A percentile compares a stretch with the other conserved stretches of the same genome.
Evolutionary conservation across 176 grass and related monocot genomes (phyloP).

Genomic region (Stipa capillata): DNA sequence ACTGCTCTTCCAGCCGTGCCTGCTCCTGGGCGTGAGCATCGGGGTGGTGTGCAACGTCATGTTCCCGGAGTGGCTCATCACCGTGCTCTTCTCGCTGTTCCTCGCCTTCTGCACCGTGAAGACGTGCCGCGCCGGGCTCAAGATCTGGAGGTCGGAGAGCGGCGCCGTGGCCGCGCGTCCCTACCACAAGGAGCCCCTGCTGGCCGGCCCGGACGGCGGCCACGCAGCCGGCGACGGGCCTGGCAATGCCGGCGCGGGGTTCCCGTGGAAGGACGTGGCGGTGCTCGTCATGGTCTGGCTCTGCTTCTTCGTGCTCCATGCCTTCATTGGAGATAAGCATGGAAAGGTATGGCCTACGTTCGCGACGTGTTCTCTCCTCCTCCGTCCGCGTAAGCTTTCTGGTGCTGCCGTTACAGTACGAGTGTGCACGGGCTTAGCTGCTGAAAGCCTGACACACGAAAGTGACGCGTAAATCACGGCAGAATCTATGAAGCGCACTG

Average conservation of each 20-base stretch:
- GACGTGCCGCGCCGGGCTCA: conserved; percentile 33
- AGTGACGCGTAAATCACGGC: background rate
- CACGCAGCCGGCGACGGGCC: background rate
- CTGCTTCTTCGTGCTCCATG: conserved; percentile 42
- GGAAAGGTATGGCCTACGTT: conserved; percentile 3
- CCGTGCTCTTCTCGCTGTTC: conserved; percentile 40
- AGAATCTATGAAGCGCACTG: too few relatives aligned
- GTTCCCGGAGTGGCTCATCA: conserved; percentile 93
- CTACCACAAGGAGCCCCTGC: conserved; percentile 11
- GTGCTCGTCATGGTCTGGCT: conserved; percentile 51
- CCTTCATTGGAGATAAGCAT: conserved; percentile 18
- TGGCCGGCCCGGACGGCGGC: background rate
- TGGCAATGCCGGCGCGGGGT: background rate
- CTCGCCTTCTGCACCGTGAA: conserved; percentile 34
- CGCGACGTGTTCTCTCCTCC: background rate
- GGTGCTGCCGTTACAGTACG: background rate
- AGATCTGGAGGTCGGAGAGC: conserved; percentile 47
- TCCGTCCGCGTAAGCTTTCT: background rate
- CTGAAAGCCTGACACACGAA: background rate
- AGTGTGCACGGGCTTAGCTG: background rate
- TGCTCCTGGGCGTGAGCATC: conserved; percentile 76
- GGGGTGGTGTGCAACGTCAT: conserved; percentile 71
- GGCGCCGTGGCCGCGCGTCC: background rate
- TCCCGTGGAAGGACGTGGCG: conserved; percentile 36
- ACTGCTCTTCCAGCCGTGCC: conserved; percentile 58